A percentile compares a stretch with the other conserved stretches of the same genome.
These are phyloP conservation scores for Ambrosia artemisiifolia DNA, from an alignment of 129 eudicot species.

Conservation along the genomic window DNA sequence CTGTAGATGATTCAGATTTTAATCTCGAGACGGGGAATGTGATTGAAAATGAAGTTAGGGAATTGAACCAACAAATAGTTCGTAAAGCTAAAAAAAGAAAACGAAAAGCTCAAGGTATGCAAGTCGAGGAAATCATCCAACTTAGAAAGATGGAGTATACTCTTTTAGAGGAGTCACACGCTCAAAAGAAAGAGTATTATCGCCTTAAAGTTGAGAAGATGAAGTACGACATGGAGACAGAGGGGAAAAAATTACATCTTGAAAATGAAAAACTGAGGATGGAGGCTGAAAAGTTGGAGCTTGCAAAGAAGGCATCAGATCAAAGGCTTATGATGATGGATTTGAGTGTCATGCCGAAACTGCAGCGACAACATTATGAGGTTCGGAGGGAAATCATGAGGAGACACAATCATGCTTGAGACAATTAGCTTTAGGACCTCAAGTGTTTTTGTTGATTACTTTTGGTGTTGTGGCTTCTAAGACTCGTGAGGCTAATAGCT, in stretches of 20 bases:
- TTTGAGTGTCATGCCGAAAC: too few relatives aligned
- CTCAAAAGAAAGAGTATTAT: neutral
- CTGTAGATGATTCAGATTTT: neutral
- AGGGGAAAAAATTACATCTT: neutral
- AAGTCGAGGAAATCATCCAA: neutral
- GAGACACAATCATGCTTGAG: too few relatives aligned
- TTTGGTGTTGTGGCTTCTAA: too few relatives aligned
- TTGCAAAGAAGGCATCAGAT: neutral
- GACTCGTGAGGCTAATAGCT: too few relatives aligned
- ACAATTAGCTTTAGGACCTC: too few relatives aligned
- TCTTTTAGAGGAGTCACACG: neutral
- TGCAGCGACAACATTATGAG: too few relatives aligned
- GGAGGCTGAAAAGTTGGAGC: neutral
- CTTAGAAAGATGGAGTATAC: neutral
- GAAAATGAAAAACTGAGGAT: neutral
- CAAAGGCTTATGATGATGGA: neutral
- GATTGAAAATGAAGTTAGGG: neutral
- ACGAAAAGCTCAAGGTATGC: neutral
- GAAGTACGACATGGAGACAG: neutral
- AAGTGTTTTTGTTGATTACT: too few relatives aligned
- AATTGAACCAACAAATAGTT: neutral
- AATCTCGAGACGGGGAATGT: neutral
- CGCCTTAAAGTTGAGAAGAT: neutral
- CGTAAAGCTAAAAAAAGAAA: neutral
- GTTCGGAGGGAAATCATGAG: too few relatives aligned